A percentile compares a stretch with the other conserved stretches of the same genome.
These are phyloP conservation scores for Penicillium atrosanguineum DNA, from an alignment of 495 filamentous ascomycete genomes.

Conservation along the genomic window DNA sequence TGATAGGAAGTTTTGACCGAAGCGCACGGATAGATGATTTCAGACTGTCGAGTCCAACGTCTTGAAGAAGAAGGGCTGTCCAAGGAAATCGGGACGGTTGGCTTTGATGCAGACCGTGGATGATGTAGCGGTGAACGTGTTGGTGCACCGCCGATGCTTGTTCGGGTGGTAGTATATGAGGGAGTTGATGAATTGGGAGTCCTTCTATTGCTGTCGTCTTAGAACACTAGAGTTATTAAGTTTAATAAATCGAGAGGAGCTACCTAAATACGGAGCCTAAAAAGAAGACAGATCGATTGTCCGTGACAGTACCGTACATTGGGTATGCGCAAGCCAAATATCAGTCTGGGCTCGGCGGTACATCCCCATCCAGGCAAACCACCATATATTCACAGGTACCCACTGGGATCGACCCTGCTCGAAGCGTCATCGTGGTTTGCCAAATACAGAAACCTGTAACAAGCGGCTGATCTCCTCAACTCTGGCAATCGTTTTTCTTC, in stretches of 20 bases:
- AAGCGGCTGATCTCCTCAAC: constrained; percentile 25
- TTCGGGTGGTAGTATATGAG: background rate
- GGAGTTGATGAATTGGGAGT: background rate
- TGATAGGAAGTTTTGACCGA: constrained; percentile 24
- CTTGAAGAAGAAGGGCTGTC: background rate
- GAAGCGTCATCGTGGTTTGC: constrained; percentile 10
- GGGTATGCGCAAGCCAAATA: constrained; percentile 1
- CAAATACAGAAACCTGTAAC: constrained; percentile 4
- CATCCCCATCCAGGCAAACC: background rate
- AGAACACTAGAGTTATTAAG: no score
- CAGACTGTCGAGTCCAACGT: constrained; percentile 15
- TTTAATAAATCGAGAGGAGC: background rate
- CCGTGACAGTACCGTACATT: constrained; percentile 8
- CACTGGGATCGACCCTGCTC: constrained; percentile 5
- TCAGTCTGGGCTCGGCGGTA: constrained; percentile 12
- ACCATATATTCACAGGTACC: background rate
- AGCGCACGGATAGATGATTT: constrained; percentile 14
- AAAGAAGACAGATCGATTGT: constrained; percentile 21
- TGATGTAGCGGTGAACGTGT: constrained; percentile 7
- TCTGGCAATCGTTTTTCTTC: constrained; percentile 19
- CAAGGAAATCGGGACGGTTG: constrained; percentile 1
- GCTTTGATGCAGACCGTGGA: constrained; percentile 10
- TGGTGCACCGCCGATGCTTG: background rate
- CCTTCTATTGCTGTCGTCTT: no score
- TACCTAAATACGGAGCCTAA: constrained; percentile 14